Percentiles rank a stretch among this genome's conserved stretches.
Conservation (phyloP, 108 stramenopile species). For the Nitzschia sp. region DNA sequence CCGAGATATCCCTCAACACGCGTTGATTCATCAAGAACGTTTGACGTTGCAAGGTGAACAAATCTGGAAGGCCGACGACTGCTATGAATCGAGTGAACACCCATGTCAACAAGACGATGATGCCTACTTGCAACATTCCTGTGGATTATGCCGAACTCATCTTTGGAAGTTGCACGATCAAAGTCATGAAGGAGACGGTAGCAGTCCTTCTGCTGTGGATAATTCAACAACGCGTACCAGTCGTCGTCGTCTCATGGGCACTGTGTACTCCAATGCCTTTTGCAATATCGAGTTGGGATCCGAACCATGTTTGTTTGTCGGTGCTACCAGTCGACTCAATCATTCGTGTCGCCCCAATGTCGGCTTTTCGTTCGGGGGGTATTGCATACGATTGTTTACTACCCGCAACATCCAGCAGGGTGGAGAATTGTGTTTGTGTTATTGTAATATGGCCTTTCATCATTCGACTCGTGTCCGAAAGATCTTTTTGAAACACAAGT, state of each 20-base stretch:
- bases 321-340: slow-evolving; percentile 15
- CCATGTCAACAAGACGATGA: slow-evolving; percentile 5
- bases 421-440: slow-evolving; percentile 9
- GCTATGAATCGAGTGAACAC: not conserved
- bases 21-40: slow-evolving; percentile 12
- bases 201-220: not conserved
- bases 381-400: slow-evolving; percentile 22
- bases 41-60: not conserved
- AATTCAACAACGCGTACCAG: not conserved
- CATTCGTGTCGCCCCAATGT: slow-evolving; percentile 19
- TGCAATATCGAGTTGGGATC: slow-evolving; percentile 4
- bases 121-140: not conserved
- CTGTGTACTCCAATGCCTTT: slow-evolving; percentile 10
- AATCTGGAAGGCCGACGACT: slow-evolving; percentile 9
- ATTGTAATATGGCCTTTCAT: slow-evolving; percentile 10
- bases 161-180: slow-evolving; percentile 13
- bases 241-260: not conserved
- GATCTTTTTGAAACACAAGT: not conserved
- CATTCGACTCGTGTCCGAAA: slow-evolving; percentile 10
- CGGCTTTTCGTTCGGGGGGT: slow-evolving; percentile 23
- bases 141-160: not conserved
- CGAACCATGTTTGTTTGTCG: slow-evolving; percentile 12
- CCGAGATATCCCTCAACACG: slow-evolving; percentile 10
- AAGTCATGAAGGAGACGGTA: not conserved
- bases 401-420: not conserved